Evolutionary conservation across 1,139 yeast species (phyloP), one percentile per base, ranked within the genome.

Genomic region (Candida glucosophila): DNA sequence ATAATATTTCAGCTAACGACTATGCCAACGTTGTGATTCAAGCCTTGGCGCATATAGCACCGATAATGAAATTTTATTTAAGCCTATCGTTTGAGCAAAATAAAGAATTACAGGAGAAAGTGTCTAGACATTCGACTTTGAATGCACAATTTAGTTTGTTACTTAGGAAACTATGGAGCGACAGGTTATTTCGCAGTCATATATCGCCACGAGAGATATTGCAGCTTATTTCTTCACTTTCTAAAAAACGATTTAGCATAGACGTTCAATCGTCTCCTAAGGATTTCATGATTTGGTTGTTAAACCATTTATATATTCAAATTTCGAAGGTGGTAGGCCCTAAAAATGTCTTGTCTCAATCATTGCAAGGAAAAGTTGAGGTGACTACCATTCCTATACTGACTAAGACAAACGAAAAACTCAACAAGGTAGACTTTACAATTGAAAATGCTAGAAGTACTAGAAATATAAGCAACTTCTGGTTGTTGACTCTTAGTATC

Each of bases 181-280:
- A 67, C 1, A 51, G 54, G 22, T 55, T 80, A 14, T 75, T 73
- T 45, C 68, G 68, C 33, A 49, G 63, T 3, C 85, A 78, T 42
- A 60, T 79, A 2, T 74, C 90, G 1, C 79, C 86, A 1, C 79
- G 73, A 39, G 83, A 76, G 26, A 52, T 81, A 9, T 47, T 77
- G 25, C 76, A 73, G 35, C 54, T 51, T 29, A 49, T 77, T 2
- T 49, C 67, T 1, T 38, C 50, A 1, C 31, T 43, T 11, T 62
- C 77, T 1, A 59, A 62, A 24, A 65, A 63, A 31, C 43, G 49
- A 22, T 69, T 67, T 39, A 43, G 63, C 2, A 35, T 59, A 1
- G 50, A 50, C 9, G 39, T 39, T 7, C 58, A 58, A 23, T 43
- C 49, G 3, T 70, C 73, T 20, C 88, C 92, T 1, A 69, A 67